phyloP scores from a whole-genome alignment of 225 moss, liverwort and hornwort species.

The Marchantia polymorpha region DNA sequence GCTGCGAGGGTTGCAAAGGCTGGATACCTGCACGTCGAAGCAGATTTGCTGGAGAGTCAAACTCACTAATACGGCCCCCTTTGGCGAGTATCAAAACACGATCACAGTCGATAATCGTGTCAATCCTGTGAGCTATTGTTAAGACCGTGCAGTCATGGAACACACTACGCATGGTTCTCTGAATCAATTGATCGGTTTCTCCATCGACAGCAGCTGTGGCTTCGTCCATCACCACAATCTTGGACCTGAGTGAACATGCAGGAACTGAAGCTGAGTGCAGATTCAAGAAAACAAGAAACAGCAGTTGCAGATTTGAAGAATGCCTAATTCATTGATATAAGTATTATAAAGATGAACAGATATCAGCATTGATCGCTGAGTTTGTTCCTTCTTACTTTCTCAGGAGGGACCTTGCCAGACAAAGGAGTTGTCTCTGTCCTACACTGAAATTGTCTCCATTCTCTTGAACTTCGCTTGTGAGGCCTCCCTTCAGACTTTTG shows the following conservation, averaged over 20 bases:
- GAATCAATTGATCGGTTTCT: slow-evolving; percentile 75
- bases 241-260: slow-evolving; percentile 27
- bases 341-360: too few relatives aligned
- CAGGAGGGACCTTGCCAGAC: slow-evolving; percentile 70
- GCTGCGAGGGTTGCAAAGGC: too few relatives aligned
- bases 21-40: slow-evolving; percentile 16
- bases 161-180: slow-evolving; percentile 60
- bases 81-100: slow-evolving; percentile 51
- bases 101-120: slow-evolving; percentile 56
- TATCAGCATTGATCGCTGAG: too few relatives aligned
- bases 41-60: slow-evolving; percentile 45
- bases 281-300: too few relatives aligned
- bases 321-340: too few relatives aligned
- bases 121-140: slow-evolving; percentile 49
- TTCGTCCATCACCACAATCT: slow-evolving; percentile 82
- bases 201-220: slow-evolving; percentile 84
- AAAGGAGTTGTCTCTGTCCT: slow-evolving; percentile 77
- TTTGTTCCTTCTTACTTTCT: slow-evolving; percentile 34
- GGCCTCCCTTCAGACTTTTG: slow-evolving; percentile 53
- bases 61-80: slow-evolving; percentile 39
- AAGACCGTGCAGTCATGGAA: slow-evolving; percentile 69
- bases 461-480: slow-evolving; percentile 58
- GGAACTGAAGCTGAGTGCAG: slow-evolving; percentile 5
- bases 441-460: slow-evolving; percentile 87
- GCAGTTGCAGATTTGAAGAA: too few relatives aligned